Evolutionary conservation across 768 basidiomycete genomes (phyloP).

Genomic region (Lactarius psammicola): DNA sequence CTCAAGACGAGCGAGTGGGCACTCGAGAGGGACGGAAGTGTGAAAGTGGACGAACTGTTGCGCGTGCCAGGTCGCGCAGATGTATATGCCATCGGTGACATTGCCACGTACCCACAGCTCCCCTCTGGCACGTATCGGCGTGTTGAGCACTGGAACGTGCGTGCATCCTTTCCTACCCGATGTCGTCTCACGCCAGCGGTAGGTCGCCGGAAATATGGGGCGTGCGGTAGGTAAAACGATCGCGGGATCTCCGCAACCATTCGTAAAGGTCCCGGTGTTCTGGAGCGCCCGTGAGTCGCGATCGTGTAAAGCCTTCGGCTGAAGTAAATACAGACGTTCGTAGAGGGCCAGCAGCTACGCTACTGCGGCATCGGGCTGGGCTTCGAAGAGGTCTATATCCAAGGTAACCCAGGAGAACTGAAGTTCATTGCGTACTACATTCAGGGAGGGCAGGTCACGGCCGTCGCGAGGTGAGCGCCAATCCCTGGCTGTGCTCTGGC

Average conservation of each 20-base stretch:
- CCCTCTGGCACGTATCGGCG: constrained; percentile 50
- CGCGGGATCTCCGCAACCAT: constrained; percentile 52
- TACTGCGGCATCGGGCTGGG: constrained; percentile 74
- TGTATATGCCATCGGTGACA: constrained; percentile 80
- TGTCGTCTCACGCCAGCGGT: neutral
- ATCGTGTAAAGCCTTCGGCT: constrained; percentile 3
- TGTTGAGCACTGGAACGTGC: constrained; percentile 91
- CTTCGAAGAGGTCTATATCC: constrained; percentile 76
- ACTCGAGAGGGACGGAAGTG: constrained; percentile 72
- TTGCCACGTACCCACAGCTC: constrained; percentile 72
- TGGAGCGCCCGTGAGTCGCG: constrained; percentile 77
- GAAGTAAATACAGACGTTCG: neutral
- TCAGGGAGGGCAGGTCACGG: constrained; percentile 60
- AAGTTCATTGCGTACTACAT: constrained; percentile 88
- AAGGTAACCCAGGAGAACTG: constrained; percentile 70
- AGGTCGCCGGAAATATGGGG: constrained; percentile 86
- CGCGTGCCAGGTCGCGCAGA: constrained; percentile 51
- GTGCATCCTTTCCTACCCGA: constrained; percentile 26
- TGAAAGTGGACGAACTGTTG: constrained; percentile 75
- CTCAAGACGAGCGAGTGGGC: constrained; percentile 66
- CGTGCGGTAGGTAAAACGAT: constrained; percentile 81
- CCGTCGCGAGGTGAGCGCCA: constrained; percentile 55
- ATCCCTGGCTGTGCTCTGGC: neutral
- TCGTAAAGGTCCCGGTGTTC: constrained; percentile 79
- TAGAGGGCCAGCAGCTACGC: constrained; percentile 82